Evolutionary conservation across 2,329 filamentous ascomycete species (phyloP), one percentile per base, ranked within the genome.

Genomic region (Neophaeococcomyces aloes): DNA sequence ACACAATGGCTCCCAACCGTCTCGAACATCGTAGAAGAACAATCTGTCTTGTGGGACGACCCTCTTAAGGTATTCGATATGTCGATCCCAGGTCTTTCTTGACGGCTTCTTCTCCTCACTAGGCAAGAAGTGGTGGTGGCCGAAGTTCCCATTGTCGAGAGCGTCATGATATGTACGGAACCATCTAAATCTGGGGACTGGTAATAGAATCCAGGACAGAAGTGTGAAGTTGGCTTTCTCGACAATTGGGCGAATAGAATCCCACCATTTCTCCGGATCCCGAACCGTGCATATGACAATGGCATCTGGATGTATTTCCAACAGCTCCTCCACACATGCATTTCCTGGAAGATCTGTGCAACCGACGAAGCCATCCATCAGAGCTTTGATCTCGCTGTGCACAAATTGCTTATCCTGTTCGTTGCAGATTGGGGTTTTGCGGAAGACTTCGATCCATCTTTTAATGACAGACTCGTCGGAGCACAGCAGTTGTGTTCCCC

Each of bases 301-400:
- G 10, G 69, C 69, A 21, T 72, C 61, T 0, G 71, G 70, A 46
- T 72, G 73, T 7, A 72, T 48, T 43, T 67, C 61, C 46, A 72
- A 52, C 29, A 74, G 55, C 38, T 73, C 69, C 11, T 63, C 59
- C 14, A 70, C 56, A 19, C 72, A 63, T 38, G 63, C 57, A 13
- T 58, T 59, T 3, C 59, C 60, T 0, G 70, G 69, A 13, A 61
- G 51, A 50, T 74, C 71, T 29, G 68, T 67, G 29, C 65, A 60
- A n/a, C 64, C 69, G 3, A 64, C 65, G 49, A 67, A 74, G 18
- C 70, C 69, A 11, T 61, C 59, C 2, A 60, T 55, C 49, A 53
- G 46, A 34, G 64, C 55, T 45, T 58, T 58, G 5, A 69, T 56
- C 4, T 63, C 56, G 11, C 56, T 49, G 23, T 62, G 49, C 4